A percentile compares a stretch with the other conserved stretches of the same genome.
phyloP scores from a whole-genome alignment of 768 basidiomycete genomes.

The Candolleomyces efflorescens region DNA sequence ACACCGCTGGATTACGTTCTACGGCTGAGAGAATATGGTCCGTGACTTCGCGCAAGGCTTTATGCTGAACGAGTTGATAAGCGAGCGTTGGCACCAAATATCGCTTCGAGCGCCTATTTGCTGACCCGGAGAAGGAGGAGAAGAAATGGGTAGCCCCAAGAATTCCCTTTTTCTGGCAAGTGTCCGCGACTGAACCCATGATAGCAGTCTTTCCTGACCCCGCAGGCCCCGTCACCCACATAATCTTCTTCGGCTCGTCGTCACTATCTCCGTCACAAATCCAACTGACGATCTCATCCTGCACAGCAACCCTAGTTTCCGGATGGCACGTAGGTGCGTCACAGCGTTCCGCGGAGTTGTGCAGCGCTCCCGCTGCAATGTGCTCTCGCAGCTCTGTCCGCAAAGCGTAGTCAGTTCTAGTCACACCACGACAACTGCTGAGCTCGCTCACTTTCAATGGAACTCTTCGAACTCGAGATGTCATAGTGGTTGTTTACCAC shows the following conservation, averaged over 20 bases:
- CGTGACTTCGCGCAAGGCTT: background rate
- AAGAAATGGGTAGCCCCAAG: conserved; percentile 6
- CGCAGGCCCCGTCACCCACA: conserved; percentile 4
- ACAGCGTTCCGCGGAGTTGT: conserved; percentile 6
- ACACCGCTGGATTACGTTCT: background rate
- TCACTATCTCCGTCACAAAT: background rate
- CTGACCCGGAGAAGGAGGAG: background rate
- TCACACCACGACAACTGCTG: too few species aligned
- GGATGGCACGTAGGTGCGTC: background rate
- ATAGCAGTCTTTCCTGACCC: conserved; percentile 6
- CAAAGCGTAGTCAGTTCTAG: too few species aligned
- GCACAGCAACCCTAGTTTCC: conserved; percentile 1
- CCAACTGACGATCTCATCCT: background rate
- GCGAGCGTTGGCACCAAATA: background rate
- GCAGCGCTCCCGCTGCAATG: background rate
- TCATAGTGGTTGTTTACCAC: too few species aligned
- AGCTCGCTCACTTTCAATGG: too few species aligned
- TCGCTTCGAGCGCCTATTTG: background rate
- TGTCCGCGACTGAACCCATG: conserved; percentile 2
- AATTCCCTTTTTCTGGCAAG: background rate
- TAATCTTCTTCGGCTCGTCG: background rate
- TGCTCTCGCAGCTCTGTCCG: background rate
- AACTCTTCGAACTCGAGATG: too few species aligned
- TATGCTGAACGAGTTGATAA: background rate
- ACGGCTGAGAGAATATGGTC: background rate